Conservation (phyloP, 257 asterid genomes). For the Cinchona pubescens region DNA sequence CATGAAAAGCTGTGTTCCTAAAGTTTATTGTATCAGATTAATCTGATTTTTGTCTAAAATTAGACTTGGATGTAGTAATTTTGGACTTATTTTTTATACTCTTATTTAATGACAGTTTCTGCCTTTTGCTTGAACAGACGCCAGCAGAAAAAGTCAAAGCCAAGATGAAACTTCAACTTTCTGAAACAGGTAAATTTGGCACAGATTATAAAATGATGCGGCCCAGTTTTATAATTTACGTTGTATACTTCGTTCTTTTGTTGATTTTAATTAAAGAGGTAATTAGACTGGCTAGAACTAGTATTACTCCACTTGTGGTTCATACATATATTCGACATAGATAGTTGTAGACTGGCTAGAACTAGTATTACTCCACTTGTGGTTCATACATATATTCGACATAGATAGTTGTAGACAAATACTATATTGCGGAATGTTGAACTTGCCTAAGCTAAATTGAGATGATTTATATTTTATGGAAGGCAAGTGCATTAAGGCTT, state of each 20-base stretch:
- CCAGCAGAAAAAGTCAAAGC: constrained; percentile 93
- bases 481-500: neutral
- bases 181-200: constrained; percentile 63
- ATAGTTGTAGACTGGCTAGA: neutral
- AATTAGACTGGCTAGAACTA: neutral
- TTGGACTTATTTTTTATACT: too few relatives aligned
- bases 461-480: neutral
- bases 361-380: neutral
- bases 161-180: constrained; percentile 88
- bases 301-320: neutral
- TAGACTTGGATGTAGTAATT: too few relatives aligned
- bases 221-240: neutral
- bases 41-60: neutral
- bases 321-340: neutral
- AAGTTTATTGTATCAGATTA: neutral
- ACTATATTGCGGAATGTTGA: too few relatives aligned
- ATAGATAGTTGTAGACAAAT: neutral
- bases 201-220: neutral
- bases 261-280: neutral
- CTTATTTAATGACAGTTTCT: constrained; percentile 18
- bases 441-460: too few relatives aligned
- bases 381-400: neutral
- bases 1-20: neutral
- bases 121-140: constrained; percentile 41
- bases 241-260: neutral